Conservation (phyloP, 257 asterid species). For the Marsdenia floribunda region DNA sequence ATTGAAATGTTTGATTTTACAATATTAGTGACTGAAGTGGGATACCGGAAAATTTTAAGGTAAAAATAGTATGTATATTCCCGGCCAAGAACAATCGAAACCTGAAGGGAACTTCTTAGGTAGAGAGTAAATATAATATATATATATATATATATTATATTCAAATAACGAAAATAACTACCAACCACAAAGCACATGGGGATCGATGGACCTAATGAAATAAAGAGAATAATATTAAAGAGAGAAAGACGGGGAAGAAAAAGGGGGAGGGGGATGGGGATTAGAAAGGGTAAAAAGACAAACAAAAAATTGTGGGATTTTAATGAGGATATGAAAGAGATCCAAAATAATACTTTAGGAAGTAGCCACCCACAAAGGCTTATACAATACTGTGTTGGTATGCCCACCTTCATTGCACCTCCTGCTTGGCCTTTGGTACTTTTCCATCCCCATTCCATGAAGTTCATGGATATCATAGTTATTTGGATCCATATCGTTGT, state of each 20-base stretch:
- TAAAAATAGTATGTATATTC: no score
- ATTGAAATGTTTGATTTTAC: no score
- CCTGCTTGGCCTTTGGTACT: slow-evolving; percentile 38
- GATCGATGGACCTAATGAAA: neutral
- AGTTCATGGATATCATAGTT: neutral
- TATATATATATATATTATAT: neutral
- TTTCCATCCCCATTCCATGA: slow-evolving; percentile 45
- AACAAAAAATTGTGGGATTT: slow-evolving; percentile 6
- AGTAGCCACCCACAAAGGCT: slow-evolving; percentile 50
- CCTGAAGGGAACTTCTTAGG: slow-evolving; percentile 17
- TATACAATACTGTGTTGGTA: slow-evolving; percentile 39
- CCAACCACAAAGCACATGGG: slow-evolving; percentile 11
- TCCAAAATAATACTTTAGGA: slow-evolving; percentile 24
- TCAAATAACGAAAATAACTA: slow-evolving; percentile 22
- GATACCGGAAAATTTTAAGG: no score
- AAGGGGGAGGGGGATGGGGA: no score
- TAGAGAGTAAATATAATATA: neutral
- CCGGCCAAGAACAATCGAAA: no score
- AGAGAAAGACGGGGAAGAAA: no score
- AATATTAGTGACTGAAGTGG: no score
- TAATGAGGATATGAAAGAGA: slow-evolving; percentile 4
- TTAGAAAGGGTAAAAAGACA: slow-evolving; percentile 1
- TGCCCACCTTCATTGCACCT: slow-evolving; percentile 61
- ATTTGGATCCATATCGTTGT: slow-evolving; percentile 25
- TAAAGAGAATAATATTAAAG: neutral